Base-by-base conservation (phyloP, 2,329 filamentous ascomycete genomes). In the Trichoderma sp. region DNA sequence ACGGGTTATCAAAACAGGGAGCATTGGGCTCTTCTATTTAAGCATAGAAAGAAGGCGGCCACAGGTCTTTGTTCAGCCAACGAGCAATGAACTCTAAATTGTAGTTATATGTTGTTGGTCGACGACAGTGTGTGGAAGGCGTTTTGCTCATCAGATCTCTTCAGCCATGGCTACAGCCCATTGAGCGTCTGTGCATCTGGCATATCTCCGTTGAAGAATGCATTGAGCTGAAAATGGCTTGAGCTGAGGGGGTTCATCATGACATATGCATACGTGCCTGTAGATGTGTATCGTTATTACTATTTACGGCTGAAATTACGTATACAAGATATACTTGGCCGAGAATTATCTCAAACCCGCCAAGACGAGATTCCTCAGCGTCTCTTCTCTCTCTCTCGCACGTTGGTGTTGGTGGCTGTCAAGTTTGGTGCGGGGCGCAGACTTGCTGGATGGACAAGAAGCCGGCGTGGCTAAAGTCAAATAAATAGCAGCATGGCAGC, bases 391-490 rank as follows among this genome's bases (percentile, higher is more conserved):
- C 16, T 54, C 26, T 49, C 26, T 54, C 32, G 46, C 60, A 54
- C 60, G 60, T 64, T 54, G 60, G 13, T 56, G 61, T 65, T 65
- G 61, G 49, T 65, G 51, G 61, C 49, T 54, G 37, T 34, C 60
- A 30, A 26, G n/a, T 16, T 49, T 32, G 51, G 61, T 46, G 61
- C 61, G 61, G 51, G 61, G 61, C 10, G 26, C 24, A 13, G 30
- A 43, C 30, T 32, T 43, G 49, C 24, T 46, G 30, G 26, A 28
- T 32, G 58, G n/a, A 3, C 37, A 37, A 21, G n/a, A 34, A 56
- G n/a, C 39, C 16, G 24, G 26, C 30, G 51, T 21, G 32, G 24
- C 26, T 32, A 54, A 54, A 54, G 32, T 54, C 10, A 63, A 63
- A 63, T 6, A 14, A 34, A 6, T n/a, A 10, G n/a, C 43, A 46